Conservation (phyloP, 305 asterid species). For the Solanum hybrid region DNA sequence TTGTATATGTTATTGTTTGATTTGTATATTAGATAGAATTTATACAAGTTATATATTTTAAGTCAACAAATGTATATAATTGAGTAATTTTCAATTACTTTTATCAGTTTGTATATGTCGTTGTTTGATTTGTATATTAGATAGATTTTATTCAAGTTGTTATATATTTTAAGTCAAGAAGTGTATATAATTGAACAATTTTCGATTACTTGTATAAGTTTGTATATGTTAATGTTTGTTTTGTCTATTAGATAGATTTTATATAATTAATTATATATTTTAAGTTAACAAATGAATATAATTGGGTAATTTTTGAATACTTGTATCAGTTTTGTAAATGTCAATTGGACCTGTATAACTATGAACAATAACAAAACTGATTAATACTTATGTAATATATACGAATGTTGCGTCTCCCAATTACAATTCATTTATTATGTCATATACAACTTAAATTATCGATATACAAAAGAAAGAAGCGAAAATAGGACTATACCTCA, state of each 20-base stretch:
- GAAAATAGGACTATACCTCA: background rate
- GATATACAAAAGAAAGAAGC: background rate
- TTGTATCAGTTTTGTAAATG: background rate
- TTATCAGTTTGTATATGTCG: too few species aligned
- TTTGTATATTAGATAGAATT: background rate
- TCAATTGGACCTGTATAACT: background rate
- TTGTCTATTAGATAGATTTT: background rate
- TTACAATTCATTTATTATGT: background rate
- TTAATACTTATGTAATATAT: background rate
- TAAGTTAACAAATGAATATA: background rate
- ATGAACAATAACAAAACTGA: background rate
- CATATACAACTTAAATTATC: background rate
- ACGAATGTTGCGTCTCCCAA: background rate
- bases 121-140: background rate
- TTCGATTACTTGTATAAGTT: background rate
- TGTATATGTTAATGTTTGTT: background rate
- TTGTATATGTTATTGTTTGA: background rate
- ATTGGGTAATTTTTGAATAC: background rate
- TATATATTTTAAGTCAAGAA: too few species aligned
- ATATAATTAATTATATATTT: too few species aligned
- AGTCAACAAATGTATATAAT: background rate
- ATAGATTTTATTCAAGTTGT: too few species aligned
- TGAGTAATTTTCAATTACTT: background rate
- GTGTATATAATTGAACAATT: too few species aligned
- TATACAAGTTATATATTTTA: background rate